Conservation (phyloP, 495 filamentous ascomycete species). For the Rhizodiscina lignyota region DNA sequence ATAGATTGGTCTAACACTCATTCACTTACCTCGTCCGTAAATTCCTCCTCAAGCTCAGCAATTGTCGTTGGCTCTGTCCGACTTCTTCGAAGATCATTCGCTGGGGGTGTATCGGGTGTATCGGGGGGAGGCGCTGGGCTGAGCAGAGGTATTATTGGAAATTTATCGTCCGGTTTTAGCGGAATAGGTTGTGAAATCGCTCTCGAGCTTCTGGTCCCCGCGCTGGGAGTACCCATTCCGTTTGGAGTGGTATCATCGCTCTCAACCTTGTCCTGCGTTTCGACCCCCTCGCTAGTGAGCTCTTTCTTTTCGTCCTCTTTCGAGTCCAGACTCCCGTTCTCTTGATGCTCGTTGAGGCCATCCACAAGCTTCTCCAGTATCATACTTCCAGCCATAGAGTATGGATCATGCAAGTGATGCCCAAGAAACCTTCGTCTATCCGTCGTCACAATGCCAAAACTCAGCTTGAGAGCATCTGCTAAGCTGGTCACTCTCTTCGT, state of each 20-base stretch:
- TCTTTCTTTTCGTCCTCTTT: not conserved
- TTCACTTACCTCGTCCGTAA: conserved; percentile 35
- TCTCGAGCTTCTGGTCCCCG: too few species aligned
- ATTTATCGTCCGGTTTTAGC: too few species aligned
- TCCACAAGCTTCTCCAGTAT: conserved; percentile 25
- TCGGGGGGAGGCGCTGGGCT: too few species aligned
- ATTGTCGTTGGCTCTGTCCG: not conserved
- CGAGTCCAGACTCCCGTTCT: not conserved
- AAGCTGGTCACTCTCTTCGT: conserved; percentile 95
- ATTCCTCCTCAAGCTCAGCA: not conserved
- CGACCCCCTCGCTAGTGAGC: not conserved
- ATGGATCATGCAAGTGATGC: conserved; percentile 27
- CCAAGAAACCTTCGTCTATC: conserved; percentile 52
- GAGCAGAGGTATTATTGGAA: too few species aligned
- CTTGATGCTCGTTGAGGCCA: too few species aligned
- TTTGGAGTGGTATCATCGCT: not conserved
- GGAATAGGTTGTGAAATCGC: too few species aligned
- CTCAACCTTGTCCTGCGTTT: not conserved
- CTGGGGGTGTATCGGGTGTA: too few species aligned
- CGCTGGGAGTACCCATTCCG: too few species aligned
- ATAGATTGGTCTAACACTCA: not conserved
- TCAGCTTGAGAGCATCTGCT: conserved; percentile 89
- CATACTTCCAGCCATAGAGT: conserved; percentile 45
- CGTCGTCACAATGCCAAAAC: conserved; percentile 93
- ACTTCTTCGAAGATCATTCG: too few species aligned